Percentiles rank a stretch among this genome's conserved stretches.
These are phyloP conservation scores for Tylopilus sp. DNA, from an alignment of 1,284 basidiomycete genomes.

Conservation along the genomic window DNA sequence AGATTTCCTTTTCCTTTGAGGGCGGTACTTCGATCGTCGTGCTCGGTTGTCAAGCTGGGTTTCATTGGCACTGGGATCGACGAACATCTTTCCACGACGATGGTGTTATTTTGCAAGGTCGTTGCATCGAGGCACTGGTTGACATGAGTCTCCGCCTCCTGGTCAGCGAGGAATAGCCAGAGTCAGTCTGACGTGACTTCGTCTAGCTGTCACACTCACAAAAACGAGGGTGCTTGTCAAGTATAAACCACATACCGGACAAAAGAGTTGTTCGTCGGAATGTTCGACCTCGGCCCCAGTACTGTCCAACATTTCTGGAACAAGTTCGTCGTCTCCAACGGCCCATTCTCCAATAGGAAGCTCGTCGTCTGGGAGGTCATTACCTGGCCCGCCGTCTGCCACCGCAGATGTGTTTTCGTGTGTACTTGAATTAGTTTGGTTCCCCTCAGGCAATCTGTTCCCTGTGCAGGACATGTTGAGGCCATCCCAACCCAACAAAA, in stretches of 20 bases:
- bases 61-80: neutral
- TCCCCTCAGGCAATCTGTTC: neutral
- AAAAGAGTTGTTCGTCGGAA: constrained; percentile 12
- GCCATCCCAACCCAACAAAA: neutral
- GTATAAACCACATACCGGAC: constrained; percentile 41
- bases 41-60: neutral
- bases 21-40: constrained; percentile 1
- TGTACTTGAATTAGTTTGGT: neutral
- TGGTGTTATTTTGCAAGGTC: constrained; percentile 1
- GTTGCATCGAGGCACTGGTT: constrained; percentile 46
- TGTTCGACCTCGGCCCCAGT: constrained; percentile 10
- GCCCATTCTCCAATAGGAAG: constrained; percentile 48
- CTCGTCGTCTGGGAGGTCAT: constrained; percentile 7
- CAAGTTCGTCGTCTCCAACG: constrained; percentile 58
- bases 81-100: neutral
- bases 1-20: constrained; percentile 37
- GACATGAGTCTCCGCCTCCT: constrained; percentile 49
- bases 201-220: constrained; percentile 30
- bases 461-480: constrained; percentile 10
- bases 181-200: neutral
- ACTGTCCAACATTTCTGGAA: constrained; percentile 26
- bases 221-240: constrained; percentile 24
- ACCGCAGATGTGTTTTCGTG: neutral
- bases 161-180: neutral
- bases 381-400: neutral